Base-by-base conservation (phyloP, 371 early-diverging fungal species). In the Encephalitozoon romaleae region DNA sequence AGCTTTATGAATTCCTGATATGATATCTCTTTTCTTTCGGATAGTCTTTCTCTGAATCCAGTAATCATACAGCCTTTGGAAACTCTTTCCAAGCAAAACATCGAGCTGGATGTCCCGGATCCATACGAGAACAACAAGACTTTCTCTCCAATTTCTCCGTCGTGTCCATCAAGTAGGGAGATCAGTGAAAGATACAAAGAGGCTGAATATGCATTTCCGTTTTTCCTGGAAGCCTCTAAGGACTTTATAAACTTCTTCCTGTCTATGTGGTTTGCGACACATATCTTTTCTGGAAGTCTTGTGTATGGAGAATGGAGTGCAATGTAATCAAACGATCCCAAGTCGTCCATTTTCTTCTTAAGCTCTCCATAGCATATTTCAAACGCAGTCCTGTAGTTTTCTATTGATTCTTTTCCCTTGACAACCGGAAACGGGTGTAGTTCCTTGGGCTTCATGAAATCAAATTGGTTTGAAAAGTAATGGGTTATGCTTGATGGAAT, bases 361-460 rank as follows among this genome's bases (percentile, higher is more conserved):
- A 92, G 93, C 4, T 89, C 88, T 59, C 84, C 78, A 86, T 94
- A 95, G 83, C 91, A 91, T 67, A 87, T 86, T 84, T 93, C 92
- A 51, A 94, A 88, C 28, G 95, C 91, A 69, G 89, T 89, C 76
- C 92, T 86, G 85, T 95, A 96, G 86, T 93, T 93, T 9, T 87
- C 87, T 86, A 92, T 90, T 52, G 93, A 91, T 70, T 93, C 89
- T 47, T 89, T 89, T 34, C 95, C 97, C 83, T 96, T 93, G 41
- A 96, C 93, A 45, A 89, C 89, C 53, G 95, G 95, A 87, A 90
- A 95, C 85, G 94, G 95, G 68, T 92, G 91, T 76, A 90, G 89
- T 80, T 93, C 88, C 85, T 93, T 90, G 73, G 95, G 95, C 88
- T 96, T 96, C 89, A 93, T 89, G 79, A 96, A 96, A 83, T 96